Conservation (phyloP, 805 yeast species). For the Starmerella gropengiesseri region DNA sequence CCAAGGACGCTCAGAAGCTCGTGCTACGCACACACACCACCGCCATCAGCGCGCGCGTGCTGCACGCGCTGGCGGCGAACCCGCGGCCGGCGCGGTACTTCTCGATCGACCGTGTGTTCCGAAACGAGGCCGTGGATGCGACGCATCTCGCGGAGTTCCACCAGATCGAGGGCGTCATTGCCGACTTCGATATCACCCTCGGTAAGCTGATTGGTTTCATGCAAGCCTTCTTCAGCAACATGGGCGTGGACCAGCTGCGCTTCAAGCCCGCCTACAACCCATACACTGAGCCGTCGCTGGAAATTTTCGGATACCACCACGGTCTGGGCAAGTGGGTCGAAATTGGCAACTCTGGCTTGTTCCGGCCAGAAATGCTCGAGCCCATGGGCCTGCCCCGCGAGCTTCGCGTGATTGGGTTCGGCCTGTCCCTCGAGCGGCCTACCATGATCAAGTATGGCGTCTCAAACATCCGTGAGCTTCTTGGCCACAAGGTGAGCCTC, state of each 20-base stretch:
- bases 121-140: conserved; percentile 99
- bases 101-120: conserved; percentile 95
- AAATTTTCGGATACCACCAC: conserved; percentile 91
- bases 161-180: conserved; percentile 98
- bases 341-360: conserved; percentile 99
- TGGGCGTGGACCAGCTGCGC: conserved; percentile 93
- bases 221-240: conserved; percentile 91
- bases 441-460: conserved; percentile 98
- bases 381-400: conserved; percentile 95
- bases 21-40: conserved; percentile 97
- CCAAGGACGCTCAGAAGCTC: conserved; percentile 76
- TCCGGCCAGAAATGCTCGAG: conserved; percentile 98
- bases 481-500: conserved; percentile 92
- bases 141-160: conserved; percentile 99
- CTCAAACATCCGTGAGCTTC: conserved; percentile 85
- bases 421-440: conserved; percentile 93
- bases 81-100: conserved; percentile 86
- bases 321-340: conserved; percentile 97
- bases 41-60: conserved; percentile 80
- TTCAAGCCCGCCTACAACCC: conserved; percentile 99
- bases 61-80: conserved; percentile 70
- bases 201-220: conserved; percentile 97
- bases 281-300: conserved; percentile 97
- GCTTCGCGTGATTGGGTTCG: conserved; percentile 94
- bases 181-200: conserved; percentile 86